Evolutionary conservation across 805 yeast species (phyloP).

Genomic region (Tetrapisispora taiwanensis): DNA sequence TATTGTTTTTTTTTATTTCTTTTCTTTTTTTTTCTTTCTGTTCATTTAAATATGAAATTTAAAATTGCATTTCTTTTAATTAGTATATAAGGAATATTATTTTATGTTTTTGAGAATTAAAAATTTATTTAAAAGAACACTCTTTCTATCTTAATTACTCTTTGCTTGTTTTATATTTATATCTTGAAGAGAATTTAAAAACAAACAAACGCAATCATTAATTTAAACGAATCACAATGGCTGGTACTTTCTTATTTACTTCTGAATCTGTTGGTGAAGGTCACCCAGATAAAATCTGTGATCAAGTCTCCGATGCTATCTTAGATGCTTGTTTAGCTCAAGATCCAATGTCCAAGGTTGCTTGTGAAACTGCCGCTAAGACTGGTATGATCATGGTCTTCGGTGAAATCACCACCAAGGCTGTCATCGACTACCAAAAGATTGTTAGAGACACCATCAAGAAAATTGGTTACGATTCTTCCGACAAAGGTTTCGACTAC

Average conservation of each 20-base stretch:
- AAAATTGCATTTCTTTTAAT: too few species aligned
- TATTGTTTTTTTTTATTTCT: too few species aligned
- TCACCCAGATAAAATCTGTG: slow-evolving; percentile 94
- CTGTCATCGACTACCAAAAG: slow-evolving; percentile 91
- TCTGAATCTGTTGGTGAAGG: slow-evolving; percentile 93
- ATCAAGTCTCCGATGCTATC: slow-evolving; percentile 97
- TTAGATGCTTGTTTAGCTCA: slow-evolving; percentile 92
- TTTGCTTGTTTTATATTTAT: too few species aligned
- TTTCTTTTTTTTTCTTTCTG: too few species aligned
- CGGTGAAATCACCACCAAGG: slow-evolving; percentile 98
- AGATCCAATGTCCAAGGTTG: slow-evolving; percentile 97
- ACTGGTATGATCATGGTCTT: slow-evolving; percentile 99
- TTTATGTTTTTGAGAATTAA: too few species aligned
- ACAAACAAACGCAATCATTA: background rate
- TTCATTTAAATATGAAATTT: too few species aligned
- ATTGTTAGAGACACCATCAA: slow-evolving; percentile 96
- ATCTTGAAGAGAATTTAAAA: too few species aligned
- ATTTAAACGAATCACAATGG: slow-evolving; percentile 8
- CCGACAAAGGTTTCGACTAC: slow-evolving; percentile 96
- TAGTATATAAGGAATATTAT: background rate
- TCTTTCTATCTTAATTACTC: too few species aligned
- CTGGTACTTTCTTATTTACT: slow-evolving; percentile 50
- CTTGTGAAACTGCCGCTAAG: slow-evolving; percentile 98
- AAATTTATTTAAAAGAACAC: too few species aligned
- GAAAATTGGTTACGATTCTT: slow-evolving; percentile 94